Evolutionary conservation across 2,329 filamentous ascomycete species (phyloP), one percentile per base, ranked within the genome.

Genomic region (Lachnellula hyalina): DNA sequence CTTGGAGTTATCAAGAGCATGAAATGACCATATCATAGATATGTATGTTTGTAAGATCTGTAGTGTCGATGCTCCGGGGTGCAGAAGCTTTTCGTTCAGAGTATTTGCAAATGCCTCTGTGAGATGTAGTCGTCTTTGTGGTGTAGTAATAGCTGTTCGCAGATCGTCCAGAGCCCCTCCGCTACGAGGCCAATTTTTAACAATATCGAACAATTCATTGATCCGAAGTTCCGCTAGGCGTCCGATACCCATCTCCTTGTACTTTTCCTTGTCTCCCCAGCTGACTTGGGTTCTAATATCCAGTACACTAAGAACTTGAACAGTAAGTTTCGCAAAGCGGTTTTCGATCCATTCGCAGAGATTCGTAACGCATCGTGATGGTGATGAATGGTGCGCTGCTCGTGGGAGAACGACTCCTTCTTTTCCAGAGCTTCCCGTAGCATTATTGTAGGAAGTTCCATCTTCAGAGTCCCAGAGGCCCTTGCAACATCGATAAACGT

Each of bases 31-130:
- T 57, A 93, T 92, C 73, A 92, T 86, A 60, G 82, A 84, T 55
- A 92, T 89, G 69, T 93, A 93, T 2, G 87, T 84, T 62, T 85
- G 84, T 49, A 93, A 70, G 35, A 93, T 90, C 57, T 89, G 83
- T 3, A 88, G 77, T 1, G 89, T 92, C 17, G 87, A 90, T 41
- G 86, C 80, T 2, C 87, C 89, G 1, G 89, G 85, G 65, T 93
- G 87, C 11, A 94, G 74, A 7, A 95, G 73, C 14, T 86, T 81
- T 51, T 75, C 78, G 55, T 84, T 82, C 17, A 93, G 71, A 11
- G 85, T 80, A 8, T 78, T 74, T 1, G 85, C 82, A 68, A 93
- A 93, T 38, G 77, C 79, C 42, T 83, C 80, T 1, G 87, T 90
- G 9, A 94, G 76, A 61, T 88, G 79, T 19, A 87, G 74, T 50